These are phyloP conservation scores for Carex kokanica DNA, from an alignment of 176 grass and related monocot species.

Conservation along the genomic window DNA sequence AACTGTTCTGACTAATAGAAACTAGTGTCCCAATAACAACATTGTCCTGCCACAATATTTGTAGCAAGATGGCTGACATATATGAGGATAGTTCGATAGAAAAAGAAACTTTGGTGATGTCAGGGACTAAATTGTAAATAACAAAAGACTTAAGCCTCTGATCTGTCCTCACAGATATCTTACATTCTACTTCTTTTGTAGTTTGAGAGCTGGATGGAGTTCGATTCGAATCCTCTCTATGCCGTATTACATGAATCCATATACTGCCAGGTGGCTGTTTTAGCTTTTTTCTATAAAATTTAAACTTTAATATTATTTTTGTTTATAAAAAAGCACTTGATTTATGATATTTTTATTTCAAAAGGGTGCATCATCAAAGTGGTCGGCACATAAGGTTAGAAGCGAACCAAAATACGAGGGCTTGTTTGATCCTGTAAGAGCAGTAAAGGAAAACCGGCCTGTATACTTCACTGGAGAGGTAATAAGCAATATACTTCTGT, in stretches of 20 bases:
- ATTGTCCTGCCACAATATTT: neutral
- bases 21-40: neutral
- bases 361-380: slow-evolving; percentile 75
- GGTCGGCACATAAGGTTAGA: slow-evolving; percentile 73
- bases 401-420: slow-evolving; percentile 38
- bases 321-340: neutral
- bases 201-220: slow-evolving; percentile 84
- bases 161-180: neutral
- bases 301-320: neutral
- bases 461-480: slow-evolving; percentile 95
- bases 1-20: neutral
- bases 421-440: slow-evolving; percentile 77
- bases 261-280: slow-evolving; percentile 65
- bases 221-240: slow-evolving; percentile 83
- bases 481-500: slow-evolving; percentile 7
- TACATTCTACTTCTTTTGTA: slow-evolving; percentile 32
- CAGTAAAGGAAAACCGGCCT: slow-evolving; percentile 63
- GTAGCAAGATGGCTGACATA: neutral
- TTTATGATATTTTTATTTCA: slow-evolving; percentile 25
- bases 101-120: neutral
- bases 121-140: neutral
- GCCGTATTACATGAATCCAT: slow-evolving; percentile 86
- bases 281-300: slow-evolving; percentile 8
- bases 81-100: neutral
- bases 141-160: neutral